Percentiles rank a stretch among this genome's conserved stretches.
Conservation (phyloP, 129 eudicot species). For the Heracleum sosnowskyi region DNA sequence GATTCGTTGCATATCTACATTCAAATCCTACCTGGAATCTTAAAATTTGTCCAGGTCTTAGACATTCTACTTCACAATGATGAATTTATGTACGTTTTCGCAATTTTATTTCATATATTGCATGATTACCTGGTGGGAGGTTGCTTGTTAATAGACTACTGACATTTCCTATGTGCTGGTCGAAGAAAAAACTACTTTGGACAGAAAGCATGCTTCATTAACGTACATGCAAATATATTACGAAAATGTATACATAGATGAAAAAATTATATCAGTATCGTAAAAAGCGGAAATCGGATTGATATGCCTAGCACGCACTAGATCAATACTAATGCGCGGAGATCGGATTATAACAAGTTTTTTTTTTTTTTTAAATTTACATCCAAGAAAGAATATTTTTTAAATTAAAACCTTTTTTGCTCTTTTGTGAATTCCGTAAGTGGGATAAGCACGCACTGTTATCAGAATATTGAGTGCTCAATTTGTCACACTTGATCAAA, state of each 20-base stretch:
- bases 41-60: background rate
- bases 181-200: background rate
- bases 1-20: no score
- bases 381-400: background rate
- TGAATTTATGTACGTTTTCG: background rate
- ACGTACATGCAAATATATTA: no score
- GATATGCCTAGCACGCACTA: no score
- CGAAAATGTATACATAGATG: no score
- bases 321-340: no score
- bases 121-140: background rate
- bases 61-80: background rate
- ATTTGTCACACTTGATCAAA: background rate
- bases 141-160: background rate
- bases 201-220: background rate
- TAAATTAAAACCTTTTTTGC: no score
- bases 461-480: background rate
- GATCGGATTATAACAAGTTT: no score
- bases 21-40: background rate
- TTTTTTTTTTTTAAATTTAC: no score
- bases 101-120: background rate
- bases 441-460: background rate
- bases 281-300: no score
- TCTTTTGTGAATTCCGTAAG: background rate
- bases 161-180: background rate
- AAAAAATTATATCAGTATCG: no score